Evolutionary conservation across 257 asterid genomes (phyloP).

Genomic region (Solanum sejunctum): DNA sequence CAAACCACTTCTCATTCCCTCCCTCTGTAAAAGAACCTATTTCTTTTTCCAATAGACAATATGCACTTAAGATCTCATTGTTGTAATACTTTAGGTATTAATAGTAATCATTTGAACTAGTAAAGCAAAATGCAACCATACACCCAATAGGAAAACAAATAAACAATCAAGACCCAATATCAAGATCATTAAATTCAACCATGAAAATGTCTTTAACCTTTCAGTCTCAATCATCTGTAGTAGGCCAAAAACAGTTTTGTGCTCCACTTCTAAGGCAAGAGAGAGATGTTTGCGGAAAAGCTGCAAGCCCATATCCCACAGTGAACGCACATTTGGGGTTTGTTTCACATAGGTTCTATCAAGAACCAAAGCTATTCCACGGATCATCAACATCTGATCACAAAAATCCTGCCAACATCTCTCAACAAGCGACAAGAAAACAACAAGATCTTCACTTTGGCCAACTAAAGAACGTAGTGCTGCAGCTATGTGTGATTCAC

Average conservation of each 20-base stretch:
- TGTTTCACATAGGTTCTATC: slow-evolving; percentile 97
- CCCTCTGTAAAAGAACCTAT: not conserved
- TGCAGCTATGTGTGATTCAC: slow-evolving; percentile 63
- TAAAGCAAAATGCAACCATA: not conserved
- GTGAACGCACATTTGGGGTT: slow-evolving; percentile 70
- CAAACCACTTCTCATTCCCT: not conserved
- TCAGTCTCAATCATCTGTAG: slow-evolving; percentile 86
- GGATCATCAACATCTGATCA: slow-evolving; percentile 92
- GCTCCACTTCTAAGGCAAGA: slow-evolving; percentile 85
- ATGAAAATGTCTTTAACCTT: slow-evolving; percentile 29
- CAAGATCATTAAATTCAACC: not conserved
- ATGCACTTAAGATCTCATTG: not conserved
- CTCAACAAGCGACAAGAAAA: slow-evolving; percentile 85
- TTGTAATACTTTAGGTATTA: not conserved
- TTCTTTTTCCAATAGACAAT: not conserved
- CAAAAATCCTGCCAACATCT: slow-evolving; percentile 96
- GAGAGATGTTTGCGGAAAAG: slow-evolving; percentile 89
- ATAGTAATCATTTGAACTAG: not conserved
- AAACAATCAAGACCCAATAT: not conserved
- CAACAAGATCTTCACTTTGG: slow-evolving; percentile 84
- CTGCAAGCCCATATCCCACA: slow-evolving; percentile 99
- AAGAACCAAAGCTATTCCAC: slow-evolving; percentile 86
- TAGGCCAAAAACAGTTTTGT: slow-evolving; percentile 84
- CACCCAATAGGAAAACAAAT: not conserved
- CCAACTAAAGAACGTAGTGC: slow-evolving; percentile 78